phyloP scores from a whole-genome alignment of 2,329 filamentous ascomycete genomes.

The Aspergillus fijiensis region DNA sequence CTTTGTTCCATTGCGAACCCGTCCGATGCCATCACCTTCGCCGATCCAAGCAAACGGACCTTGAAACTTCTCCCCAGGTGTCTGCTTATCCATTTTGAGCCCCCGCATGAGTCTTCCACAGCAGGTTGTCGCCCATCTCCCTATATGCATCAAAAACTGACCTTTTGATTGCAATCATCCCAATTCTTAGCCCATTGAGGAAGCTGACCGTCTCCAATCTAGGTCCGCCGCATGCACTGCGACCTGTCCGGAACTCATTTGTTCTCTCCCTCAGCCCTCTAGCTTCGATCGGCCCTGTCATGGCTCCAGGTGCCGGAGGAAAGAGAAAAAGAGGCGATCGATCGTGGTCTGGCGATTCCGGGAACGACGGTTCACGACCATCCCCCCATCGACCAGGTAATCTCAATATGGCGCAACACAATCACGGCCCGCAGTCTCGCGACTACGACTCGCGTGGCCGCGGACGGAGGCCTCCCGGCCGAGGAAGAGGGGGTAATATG shows the following conservation, averaged over 20 bases:
- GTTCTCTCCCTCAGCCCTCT: constrained; percentile 29
- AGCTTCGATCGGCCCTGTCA: constrained; percentile 35
- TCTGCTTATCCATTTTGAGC: constrained; percentile 3
- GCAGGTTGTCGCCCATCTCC: constrained; percentile 13
- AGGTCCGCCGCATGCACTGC: constrained; percentile 35
- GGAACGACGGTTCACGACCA: constrained; percentile 42
- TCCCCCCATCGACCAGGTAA: constrained; percentile 50
- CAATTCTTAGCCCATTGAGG: not conserved
- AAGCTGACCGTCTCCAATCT: constrained; percentile 15
- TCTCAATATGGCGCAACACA: constrained; percentile 55
- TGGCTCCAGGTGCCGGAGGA: constrained; percentile 51
- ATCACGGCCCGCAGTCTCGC: constrained; percentile 39
- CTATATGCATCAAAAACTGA: not conserved
- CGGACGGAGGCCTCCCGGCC: constrained; percentile 37
- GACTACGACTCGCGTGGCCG: constrained; percentile 43
- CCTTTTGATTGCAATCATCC: not conserved
- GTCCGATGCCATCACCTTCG: constrained; percentile 4
- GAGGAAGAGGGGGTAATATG: constrained; percentile 38
- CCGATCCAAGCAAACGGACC: constrained; percentile 8
- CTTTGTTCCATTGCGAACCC: constrained; percentile 6
- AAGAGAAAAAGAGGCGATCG: constrained; percentile 58
- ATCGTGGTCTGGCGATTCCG: constrained; percentile 45
- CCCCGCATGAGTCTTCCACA: constrained; percentile 17
- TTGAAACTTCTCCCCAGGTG: constrained; percentile 7
- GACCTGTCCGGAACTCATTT: constrained; percentile 26